These are phyloP conservation scores for Nigrospora oryzae DNA, from an alignment of 2,329 filamentous ascomycete genomes.

Conservation along the genomic window DNA sequence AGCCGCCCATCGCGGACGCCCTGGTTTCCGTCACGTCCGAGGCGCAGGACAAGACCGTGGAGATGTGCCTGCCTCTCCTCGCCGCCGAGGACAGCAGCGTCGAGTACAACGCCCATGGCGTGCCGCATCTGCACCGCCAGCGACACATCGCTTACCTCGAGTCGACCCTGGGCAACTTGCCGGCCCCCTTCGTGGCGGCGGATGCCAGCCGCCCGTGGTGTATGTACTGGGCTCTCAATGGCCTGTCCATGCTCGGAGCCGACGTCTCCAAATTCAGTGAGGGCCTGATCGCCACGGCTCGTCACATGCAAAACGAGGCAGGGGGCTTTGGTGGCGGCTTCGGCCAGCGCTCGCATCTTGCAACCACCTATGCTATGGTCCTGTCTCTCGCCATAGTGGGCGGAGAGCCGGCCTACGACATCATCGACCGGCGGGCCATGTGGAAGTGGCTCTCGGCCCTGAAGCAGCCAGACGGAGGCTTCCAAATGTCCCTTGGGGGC, in stretches of 20 bases:
- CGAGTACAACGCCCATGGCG: constrained; percentile 59
- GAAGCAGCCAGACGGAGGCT: constrained; percentile 85
- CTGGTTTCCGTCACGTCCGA: constrained; percentile 60
- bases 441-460: constrained; percentile 84
- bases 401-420: constrained; percentile 61
- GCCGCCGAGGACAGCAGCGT: constrained; percentile 38
- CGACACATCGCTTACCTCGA: constrained; percentile 56
- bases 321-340: constrained; percentile 94
- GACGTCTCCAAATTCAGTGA: constrained; percentile 61
- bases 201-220: constrained; percentile 92
- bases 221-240: constrained; percentile 83
- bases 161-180: constrained; percentile 51
- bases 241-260: constrained; percentile 66
- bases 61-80: constrained; percentile 63
- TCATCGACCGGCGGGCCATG: constrained; percentile 75
- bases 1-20: constrained; percentile 56
- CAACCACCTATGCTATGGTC: constrained; percentile 78
- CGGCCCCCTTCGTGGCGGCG: constrained; percentile 60
- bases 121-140: constrained; percentile 64
- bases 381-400: constrained; percentile 74
- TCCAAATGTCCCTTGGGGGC: constrained; percentile 75
- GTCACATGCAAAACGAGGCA: constrained; percentile 69
- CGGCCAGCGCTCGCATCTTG: constrained; percentile 81
- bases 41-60: constrained; percentile 60
- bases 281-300: constrained; percentile 65